A percentile compares a stretch with the other conserved stretches of the same genome.
These are phyloP conservation scores for Durotheca rogersii DNA, from an alignment of 495 filamentous ascomycete species.

Conservation along the genomic window DNA sequence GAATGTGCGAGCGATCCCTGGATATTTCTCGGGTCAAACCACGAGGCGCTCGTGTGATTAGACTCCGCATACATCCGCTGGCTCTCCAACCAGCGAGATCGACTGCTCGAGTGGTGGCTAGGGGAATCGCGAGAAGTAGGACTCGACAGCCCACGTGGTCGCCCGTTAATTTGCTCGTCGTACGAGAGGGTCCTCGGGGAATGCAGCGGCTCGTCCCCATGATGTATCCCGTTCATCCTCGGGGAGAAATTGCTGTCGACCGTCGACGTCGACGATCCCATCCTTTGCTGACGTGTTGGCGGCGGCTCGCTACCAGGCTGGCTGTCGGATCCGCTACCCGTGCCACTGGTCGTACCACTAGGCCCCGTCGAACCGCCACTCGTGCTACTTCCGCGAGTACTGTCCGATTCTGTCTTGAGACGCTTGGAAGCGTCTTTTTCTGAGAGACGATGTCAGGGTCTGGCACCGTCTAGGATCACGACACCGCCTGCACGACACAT, in stretches of 20 bases:
- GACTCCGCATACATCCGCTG: conserved; percentile 23
- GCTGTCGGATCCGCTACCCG: conserved; percentile 44
- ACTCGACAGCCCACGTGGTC: conserved; percentile 30
- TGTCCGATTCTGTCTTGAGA: conserved; percentile 37
- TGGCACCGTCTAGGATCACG: background rate
- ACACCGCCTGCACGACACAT: conserved; percentile 4
- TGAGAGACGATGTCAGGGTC: conserved; percentile 13
- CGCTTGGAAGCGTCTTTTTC: conserved; percentile 50
- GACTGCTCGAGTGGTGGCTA: conserved; percentile 12
- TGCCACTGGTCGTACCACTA: conserved; percentile 42
- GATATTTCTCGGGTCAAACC: conserved; percentile 30
- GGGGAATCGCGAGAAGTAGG: conserved; percentile 30
- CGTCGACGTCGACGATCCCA: conserved; percentile 41
- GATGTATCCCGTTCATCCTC: conserved; percentile 23
- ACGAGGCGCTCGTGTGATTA: conserved; percentile 11
- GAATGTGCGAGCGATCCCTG: conserved; percentile 26
- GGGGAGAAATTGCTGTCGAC: conserved; percentile 38
- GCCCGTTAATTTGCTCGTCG: conserved; percentile 20
- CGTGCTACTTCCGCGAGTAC: conserved; percentile 33
- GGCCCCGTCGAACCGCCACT: conserved; percentile 38
- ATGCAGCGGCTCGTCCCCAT: conserved; percentile 37
- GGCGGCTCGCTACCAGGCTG: conserved; percentile 49
- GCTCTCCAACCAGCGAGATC: conserved; percentile 23
- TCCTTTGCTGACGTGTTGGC: conserved; percentile 40
- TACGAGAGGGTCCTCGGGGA: conserved; percentile 34